Percentiles rank a stretch among this genome's conserved stretches.
Evolutionary conservation across 2,329 filamentous ascomycete species (phyloP).

Genomic region (Apiospora sp.): DNA sequence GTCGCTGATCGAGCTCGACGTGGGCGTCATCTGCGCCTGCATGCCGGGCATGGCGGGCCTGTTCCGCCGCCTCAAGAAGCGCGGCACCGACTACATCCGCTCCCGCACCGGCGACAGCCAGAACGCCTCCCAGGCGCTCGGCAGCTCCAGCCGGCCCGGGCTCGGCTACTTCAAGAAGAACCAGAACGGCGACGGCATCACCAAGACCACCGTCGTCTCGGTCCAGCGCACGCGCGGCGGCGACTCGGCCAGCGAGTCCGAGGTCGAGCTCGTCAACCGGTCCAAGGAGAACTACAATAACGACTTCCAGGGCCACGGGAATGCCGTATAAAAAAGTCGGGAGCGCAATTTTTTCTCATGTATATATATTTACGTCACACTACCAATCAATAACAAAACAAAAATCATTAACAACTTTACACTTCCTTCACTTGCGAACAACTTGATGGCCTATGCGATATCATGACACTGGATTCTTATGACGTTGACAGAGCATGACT

Average conservation of each 20-base stretch:
- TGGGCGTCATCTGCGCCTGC: constrained; percentile 29
- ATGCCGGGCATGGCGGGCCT: constrained; percentile 30
- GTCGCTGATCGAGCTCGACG: constrained; percentile 29
- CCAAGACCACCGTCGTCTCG: constrained; percentile 28
- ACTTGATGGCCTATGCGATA: not conserved
- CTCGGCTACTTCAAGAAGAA: constrained; percentile 1
- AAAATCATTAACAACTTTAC: not conserved
- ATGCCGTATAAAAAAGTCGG: not conserved
- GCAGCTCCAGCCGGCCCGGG: not conserved
- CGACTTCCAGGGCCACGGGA: not conserved
- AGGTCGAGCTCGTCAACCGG: constrained; percentile 26
- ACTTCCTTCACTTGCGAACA: not conserved
- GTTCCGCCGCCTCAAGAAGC: constrained; percentile 30
- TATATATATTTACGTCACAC: not conserved
- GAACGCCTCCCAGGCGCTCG: constrained; percentile 24
- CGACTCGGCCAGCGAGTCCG: constrained; percentile 18
- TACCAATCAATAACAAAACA: not conserved
- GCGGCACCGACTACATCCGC: constrained; percentile 32
- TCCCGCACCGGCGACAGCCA: constrained; percentile 26
- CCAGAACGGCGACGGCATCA: constrained; percentile 24
- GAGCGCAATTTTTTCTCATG: not conserved
- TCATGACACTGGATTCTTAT: not conserved
- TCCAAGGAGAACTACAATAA: constrained; percentile 10
- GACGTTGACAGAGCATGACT: not conserved
- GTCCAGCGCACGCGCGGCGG: constrained; percentile 26